Percentiles rank a stretch among this genome's conserved stretches.
These are phyloP conservation scores for Sporothrix luriei DNA, from an alignment of 2,329 filamentous ascomycete genomes.

Conservation along the genomic window DNA sequence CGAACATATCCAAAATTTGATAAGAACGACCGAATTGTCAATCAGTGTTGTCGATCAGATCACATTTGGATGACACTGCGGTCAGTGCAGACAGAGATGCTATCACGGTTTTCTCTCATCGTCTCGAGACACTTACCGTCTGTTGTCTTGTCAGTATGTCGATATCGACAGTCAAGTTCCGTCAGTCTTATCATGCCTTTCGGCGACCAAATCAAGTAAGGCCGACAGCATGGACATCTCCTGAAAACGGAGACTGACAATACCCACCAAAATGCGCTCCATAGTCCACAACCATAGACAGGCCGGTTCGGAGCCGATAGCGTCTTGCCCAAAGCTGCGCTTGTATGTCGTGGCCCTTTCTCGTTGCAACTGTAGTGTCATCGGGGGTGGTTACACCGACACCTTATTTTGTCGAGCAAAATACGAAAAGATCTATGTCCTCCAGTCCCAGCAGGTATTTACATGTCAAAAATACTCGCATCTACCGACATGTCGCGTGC, in stretches of 20 bases:
- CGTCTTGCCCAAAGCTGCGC: background rate
- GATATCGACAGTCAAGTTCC: background rate
- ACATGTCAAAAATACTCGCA: background rate
- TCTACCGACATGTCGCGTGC: background rate
- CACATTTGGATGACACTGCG: no score
- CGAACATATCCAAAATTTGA: no score
- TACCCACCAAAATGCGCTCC: background rate
- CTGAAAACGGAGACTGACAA: background rate
- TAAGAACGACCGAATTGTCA: no score
- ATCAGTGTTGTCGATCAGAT: no score
- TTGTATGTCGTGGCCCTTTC: no score
- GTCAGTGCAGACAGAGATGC: no score
- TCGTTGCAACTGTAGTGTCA: no score
- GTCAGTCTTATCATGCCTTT: background rate
- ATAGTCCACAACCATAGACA: background rate
- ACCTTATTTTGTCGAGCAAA: background rate
- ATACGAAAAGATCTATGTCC: no score
- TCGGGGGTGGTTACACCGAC: no score
- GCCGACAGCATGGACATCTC: background rate
- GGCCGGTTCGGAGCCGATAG: slow-evolving; percentile 24
- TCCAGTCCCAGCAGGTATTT: background rate
- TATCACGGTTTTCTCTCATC: background rate
- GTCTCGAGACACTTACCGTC: background rate
- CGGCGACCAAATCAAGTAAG: background rate
- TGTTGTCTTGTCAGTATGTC: background rate